These are phyloP conservation scores for Claviceps arundinis DNA, from an alignment of 2,329 filamentous ascomycete species.

Conservation along the genomic window DNA sequence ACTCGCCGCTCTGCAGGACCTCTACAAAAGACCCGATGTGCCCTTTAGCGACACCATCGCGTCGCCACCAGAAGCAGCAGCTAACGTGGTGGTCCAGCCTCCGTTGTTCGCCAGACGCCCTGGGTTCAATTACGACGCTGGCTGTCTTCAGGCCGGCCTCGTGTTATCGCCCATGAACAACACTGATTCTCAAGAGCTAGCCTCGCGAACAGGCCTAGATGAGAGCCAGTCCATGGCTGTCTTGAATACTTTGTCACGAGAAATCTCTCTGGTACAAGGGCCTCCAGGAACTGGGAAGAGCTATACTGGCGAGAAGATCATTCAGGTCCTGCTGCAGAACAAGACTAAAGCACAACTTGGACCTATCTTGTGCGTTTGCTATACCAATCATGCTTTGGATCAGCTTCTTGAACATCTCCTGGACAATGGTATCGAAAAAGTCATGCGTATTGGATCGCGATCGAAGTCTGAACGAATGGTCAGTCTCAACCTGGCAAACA, in stretches of 20 bases:
- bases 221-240: conserved; percentile 36
- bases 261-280: conserved; percentile 51
- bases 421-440: conserved; percentile 29
- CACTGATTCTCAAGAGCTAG: conserved; percentile 13
- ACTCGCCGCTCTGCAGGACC: conserved; percentile 39
- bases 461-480: conserved; percentile 41
- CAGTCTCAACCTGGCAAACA: conserved; percentile 32
- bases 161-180: conserved; percentile 9
- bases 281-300: conserved; percentile 60
- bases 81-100: conserved; percentile 21
- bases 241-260: conserved; percentile 34
- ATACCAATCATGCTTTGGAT: conserved; percentile 37
- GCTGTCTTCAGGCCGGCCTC: conserved; percentile 17
- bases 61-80: conserved; percentile 11
- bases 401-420: conserved; percentile 48
- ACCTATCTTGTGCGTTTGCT: conserved; percentile 38
- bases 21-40: conserved; percentile 28
- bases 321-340: conserved; percentile 38
- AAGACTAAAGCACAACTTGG: conserved; percentile 26
- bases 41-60: conserved; percentile 37
- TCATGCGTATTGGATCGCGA: conserved; percentile 49
- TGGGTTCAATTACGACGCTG: conserved; percentile 37
- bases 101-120: conserved; percentile 36
- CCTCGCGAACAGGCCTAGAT: conserved; percentile 35
- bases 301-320: conserved; percentile 45